These are phyloP conservation scores for Botrytis medusae DNA, from an alignment of 2,329 filamentous ascomycete genomes.

Conservation along the genomic window DNA sequence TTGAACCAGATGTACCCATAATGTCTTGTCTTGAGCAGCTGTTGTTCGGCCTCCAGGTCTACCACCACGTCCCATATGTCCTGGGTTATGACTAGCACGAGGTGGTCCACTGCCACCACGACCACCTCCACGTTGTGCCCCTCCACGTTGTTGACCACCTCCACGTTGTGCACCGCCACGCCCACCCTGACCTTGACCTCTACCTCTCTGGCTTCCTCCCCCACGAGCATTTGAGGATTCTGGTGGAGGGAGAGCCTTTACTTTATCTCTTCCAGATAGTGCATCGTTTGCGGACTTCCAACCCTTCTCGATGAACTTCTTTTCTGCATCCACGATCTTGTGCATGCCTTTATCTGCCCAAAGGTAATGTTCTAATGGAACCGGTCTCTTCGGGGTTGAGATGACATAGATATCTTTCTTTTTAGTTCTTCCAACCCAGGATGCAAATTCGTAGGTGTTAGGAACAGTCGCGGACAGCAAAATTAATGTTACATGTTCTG, in stretches of 20 bases:
- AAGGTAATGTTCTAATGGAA: slow-evolving; percentile 92
- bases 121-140: slow-evolving; percentile 52
- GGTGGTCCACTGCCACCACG: slow-evolving; percentile 51
- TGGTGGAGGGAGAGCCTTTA: slow-evolving; percentile 50
- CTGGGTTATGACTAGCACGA: slow-evolving; percentile 56
- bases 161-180: slow-evolving; percentile 52
- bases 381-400: slow-evolving; percentile 90
- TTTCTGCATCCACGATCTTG: slow-evolving; percentile 92
- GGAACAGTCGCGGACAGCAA: slow-evolving; percentile 94
- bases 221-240: slow-evolving; percentile 42
- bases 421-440: slow-evolving; percentile 96
- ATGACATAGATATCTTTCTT: slow-evolving; percentile 99
- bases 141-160: slow-evolving; percentile 48
- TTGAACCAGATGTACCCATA: slow-evolving; percentile 95
- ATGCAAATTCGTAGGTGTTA: slow-evolving; percentile 96
- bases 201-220: slow-evolving; percentile 54
- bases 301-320: slow-evolving; percentile 85
- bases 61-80: slow-evolving; percentile 88
- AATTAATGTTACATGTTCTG: slow-evolving; percentile 94
- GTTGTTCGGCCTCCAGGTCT: slow-evolving; percentile 83
- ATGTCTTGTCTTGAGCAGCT: slow-evolving; percentile 89
- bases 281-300: slow-evolving; percentile 92
- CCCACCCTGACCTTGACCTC: slow-evolving; percentile 48
- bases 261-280: slow-evolving; percentile 78
- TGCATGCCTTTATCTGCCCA: slow-evolving; percentile 92